Percentiles rank a stretch among this genome's conserved stretches.
These are phyloP conservation scores for Bruguiera parviflora DNA, from an alignment of 345 rosid genomes.

Conservation along the genomic window DNA sequence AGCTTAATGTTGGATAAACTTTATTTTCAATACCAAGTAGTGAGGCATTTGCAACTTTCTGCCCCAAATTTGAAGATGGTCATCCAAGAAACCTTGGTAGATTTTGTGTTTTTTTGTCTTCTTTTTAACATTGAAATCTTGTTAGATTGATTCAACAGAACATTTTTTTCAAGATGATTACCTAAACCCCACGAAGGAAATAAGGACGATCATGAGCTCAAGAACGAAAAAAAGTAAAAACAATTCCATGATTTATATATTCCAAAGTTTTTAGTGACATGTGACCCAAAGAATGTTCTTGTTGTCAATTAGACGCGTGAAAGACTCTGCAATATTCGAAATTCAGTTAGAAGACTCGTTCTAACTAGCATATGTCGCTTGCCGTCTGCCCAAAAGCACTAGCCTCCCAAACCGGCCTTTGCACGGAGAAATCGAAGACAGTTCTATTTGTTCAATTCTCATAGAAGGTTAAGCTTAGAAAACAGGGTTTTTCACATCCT, in stretches of 20 bases:
- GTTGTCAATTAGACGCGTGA: not conserved
- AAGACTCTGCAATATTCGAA: not conserved
- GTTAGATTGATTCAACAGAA: not conserved
- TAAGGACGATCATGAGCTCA: too few relatives aligned
- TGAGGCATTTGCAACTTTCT: too few relatives aligned
- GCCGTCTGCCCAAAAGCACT: not conserved
- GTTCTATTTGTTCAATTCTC: not conserved
- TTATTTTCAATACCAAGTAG: too few relatives aligned
- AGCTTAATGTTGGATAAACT: too few relatives aligned
- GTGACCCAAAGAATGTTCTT: too few relatives aligned
- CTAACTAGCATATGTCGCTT: not conserved
- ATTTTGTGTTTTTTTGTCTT: too few relatives aligned
- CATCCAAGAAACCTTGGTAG: too few relatives aligned
- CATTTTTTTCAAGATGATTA: not conserved
- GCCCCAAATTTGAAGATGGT: not conserved
- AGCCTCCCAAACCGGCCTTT: conserved; percentile 11
- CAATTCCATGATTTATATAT: too few relatives aligned
- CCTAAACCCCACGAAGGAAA: not conserved
- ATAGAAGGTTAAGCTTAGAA: not conserved
- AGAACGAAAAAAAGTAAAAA: not conserved
- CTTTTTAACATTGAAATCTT: not conserved
- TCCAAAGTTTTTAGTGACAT: too few relatives aligned
- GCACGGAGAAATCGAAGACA: too few relatives aligned
- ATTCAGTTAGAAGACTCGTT: conserved; percentile 1
- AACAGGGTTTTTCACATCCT: conserved; percentile 6